A percentile compares a stretch with the other conserved stretches of the same genome.
These are phyloP conservation scores for Hanseniaspora singularis DNA, from an alignment of 805 yeast genomes.

Conservation along the genomic window DNA sequence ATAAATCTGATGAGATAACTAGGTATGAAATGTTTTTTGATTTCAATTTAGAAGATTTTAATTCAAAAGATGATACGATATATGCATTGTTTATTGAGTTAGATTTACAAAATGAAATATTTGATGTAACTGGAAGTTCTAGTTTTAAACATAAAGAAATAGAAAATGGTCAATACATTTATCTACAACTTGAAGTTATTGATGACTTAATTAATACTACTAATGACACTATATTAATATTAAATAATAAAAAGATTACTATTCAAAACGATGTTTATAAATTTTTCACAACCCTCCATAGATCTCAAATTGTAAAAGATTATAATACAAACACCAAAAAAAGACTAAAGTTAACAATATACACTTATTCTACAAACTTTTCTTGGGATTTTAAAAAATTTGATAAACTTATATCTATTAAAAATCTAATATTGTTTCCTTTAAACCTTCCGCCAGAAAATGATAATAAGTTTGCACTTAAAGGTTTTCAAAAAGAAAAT, in stretches of 20 bases:
- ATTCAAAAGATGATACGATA: neutral
- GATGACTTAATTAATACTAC: neutral
- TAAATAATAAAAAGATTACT: neutral
- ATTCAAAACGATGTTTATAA: neutral
- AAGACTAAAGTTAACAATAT: neutral
- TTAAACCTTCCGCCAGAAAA: neutral
- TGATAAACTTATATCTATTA: constrained; percentile 1
- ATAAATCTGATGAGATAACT: too few relatives aligned
- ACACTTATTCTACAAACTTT: neutral
- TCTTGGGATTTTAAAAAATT: constrained; percentile 2
- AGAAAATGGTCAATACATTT: neutral
- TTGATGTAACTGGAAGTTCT: neutral
- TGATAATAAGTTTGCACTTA: too few relatives aligned
- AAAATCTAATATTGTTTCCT: neutral
- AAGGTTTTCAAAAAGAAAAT: too few relatives aligned
- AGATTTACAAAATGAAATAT: neutral
- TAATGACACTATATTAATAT: neutral
- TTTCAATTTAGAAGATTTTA: too few relatives aligned
- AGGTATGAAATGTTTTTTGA: too few relatives aligned
- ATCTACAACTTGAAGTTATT: neutral
- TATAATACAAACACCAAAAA: neutral
- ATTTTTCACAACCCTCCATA: neutral
- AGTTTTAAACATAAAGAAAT: neutral
- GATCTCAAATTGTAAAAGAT: too few relatives aligned
- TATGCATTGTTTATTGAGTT: neutral